These are phyloP conservation scores for Lindgomyces ingoldianus DNA, from an alignment of 495 filamentous ascomycete genomes.

Conservation along the genomic window DNA sequence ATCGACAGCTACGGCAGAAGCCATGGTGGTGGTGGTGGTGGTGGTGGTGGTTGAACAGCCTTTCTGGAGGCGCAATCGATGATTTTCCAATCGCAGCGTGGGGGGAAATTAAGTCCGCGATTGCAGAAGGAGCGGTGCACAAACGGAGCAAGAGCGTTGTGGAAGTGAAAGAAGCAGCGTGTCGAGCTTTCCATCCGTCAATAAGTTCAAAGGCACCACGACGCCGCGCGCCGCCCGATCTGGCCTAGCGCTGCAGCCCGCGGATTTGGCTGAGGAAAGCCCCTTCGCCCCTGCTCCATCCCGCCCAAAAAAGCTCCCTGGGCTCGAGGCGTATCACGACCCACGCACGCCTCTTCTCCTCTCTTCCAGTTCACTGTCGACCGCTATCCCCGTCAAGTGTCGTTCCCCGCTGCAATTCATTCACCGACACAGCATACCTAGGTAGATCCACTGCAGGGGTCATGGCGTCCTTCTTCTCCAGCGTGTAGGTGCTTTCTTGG, in stretches of 20 bases:
- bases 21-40: slow-evolving; percentile 30
- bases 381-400: slow-evolving; percentile 10
- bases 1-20: slow-evolving; percentile 39
- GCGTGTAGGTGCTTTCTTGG: slow-evolving; percentile 39
- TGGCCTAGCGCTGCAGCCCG: slow-evolving; percentile 5
- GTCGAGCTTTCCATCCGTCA: background rate
- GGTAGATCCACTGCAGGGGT: slow-evolving; percentile 14
- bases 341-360: slow-evolving; percentile 15
- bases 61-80: no score
- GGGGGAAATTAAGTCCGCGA: background rate
- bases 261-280: slow-evolving; percentile 1
- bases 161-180: no score
- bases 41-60: background rate
- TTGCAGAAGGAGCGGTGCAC: background rate
- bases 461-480: slow-evolving; percentile 43
- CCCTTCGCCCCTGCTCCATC: slow-evolving; percentile 16
- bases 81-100: no score
- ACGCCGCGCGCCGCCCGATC: slow-evolving; percentile 1
- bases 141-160: no score
- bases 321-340: slow-evolving; percentile 5
- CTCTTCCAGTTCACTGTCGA: slow-evolving; percentile 2
- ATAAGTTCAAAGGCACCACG: slow-evolving; percentile 10
- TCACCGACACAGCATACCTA: slow-evolving; percentile 3
- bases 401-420: background rate
- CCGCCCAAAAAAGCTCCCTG: background rate